Conservation (phyloP, 2,329 filamentous ascomycete genomes). For the Teratosphaeriaceae sp. region DNA sequence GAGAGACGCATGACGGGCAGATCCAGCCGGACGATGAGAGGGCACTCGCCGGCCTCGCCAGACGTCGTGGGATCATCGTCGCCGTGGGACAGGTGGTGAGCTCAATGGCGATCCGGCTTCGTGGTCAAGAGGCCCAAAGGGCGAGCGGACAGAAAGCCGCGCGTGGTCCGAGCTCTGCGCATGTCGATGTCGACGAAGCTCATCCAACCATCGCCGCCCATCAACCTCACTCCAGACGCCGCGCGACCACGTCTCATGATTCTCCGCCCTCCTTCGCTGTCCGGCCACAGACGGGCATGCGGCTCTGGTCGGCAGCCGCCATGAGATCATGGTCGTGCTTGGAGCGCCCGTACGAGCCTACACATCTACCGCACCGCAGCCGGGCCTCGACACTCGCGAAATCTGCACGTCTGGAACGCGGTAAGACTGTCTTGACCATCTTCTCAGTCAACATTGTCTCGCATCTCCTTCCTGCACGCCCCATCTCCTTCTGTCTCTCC, state of each 20-base stretch:
- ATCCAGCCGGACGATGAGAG: slow-evolving; percentile 20
- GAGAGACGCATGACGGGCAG: slow-evolving; percentile 23
- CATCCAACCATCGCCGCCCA: slow-evolving; percentile 12
- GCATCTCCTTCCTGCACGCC: neutral
- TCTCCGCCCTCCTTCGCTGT: neutral
- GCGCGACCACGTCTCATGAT: slow-evolving; percentile 17
- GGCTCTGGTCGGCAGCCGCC: slow-evolving; percentile 16
- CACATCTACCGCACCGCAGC: neutral
- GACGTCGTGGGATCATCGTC: slow-evolving; percentile 26
- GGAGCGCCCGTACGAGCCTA: neutral
- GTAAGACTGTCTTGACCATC: slow-evolving; percentile 3
- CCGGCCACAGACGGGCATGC: neutral
- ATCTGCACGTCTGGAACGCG: slow-evolving; percentile 5
- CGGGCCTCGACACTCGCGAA: neutral
- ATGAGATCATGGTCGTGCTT: slow-evolving; percentile 5
- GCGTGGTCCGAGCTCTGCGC: no score
- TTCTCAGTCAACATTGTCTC: slow-evolving; percentile 1
- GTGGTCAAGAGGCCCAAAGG: no score
- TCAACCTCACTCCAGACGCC: slow-evolving; percentile 9
- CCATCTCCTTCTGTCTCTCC: slow-evolving; percentile 2
- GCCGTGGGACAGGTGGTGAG: slow-evolving; percentile 2
- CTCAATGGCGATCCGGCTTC: no score
- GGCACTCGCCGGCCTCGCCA: slow-evolving; percentile 20
- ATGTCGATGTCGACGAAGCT: no score
- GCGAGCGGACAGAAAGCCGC: no score